Base-by-base conservation (phyloP, 2,329 filamentous ascomycete genomes). In the Sclerotinia subarctica region DNA sequence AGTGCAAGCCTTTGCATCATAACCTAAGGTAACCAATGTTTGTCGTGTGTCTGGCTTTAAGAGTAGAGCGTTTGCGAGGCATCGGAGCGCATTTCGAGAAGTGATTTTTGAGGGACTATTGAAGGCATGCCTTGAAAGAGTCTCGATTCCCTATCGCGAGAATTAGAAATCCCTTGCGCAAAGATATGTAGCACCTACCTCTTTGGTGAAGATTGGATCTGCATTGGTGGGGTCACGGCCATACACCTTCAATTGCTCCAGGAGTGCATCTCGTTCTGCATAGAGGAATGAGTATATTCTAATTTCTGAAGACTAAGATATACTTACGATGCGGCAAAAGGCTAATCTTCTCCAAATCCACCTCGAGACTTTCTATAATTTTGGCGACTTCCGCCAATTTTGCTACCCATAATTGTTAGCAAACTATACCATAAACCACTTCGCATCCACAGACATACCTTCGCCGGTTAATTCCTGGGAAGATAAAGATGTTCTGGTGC, bases 41-140 rank as follows among this genome's bases (percentile, higher is more conserved):
- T 94, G 89, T 63, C 92, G 86, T 53, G 90, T 89, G 52, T 85
- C 82, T 13, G 86, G 81, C 70, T 88, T 83, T 24, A 96, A 84
- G 0, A 96, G 82, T 75, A 97, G 81, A 11, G 93, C 88, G 78
- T 98, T 98, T 73, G 92, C 94, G 59, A 98, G 80, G 73, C 93
- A 94, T 74, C 93, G 86, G 51, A 97, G 81, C 1, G 88, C 94
- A 76, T 93, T 91, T 68, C 89, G 87, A 2, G 90, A 90, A 1
- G 89, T 88, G 11, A 84, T 84, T 42, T 81, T 81, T 3, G 86
- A 88, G 35, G 84, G 80, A 70, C 85, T 87, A 62, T 91, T 84
- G 74, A 97, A 92, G 5, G 90, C 91, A 82, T 94, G 89, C 64
- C 82, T 85, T 42, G 87, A 84, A 54, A 98, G 82, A 57, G 87